phyloP scores from a whole-genome alignment of 2,329 filamentous ascomycete species.

The Pseudogymnoascus sp. region DNA sequence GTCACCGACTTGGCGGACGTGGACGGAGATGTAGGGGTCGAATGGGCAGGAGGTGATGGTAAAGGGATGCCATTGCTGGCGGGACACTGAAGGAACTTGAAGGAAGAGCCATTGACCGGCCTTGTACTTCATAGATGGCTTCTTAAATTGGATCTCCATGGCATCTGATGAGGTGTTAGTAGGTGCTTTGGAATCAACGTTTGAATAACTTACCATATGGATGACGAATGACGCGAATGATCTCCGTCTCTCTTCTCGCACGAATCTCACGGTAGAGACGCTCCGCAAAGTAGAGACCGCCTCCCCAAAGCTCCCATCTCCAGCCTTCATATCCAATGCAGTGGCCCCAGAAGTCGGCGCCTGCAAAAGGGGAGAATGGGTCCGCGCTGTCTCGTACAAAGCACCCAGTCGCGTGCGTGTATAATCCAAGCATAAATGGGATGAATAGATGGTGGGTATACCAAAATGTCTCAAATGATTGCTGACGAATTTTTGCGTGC shows the following conservation, averaged over 20 bases:
- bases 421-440: slow-evolving; percentile 85
- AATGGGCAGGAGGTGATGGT: slow-evolving; percentile 98
- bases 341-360: slow-evolving; percentile 75
- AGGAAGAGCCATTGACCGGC: slow-evolving; percentile 97
- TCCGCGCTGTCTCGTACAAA: slow-evolving; percentile 79
- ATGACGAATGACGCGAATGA: slow-evolving; percentile 89
- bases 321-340: slow-evolving; percentile 94
- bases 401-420: slow-evolving; percentile 92
- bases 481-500: slow-evolving; percentile 87
- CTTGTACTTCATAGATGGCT: slow-evolving; percentile 97
- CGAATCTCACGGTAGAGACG: slow-evolving; percentile 88
- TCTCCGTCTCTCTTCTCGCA: slow-evolving; percentile 73
- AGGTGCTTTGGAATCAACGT: background rate
- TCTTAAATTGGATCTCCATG: slow-evolving; percentile 94
- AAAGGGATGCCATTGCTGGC: slow-evolving; percentile 95
- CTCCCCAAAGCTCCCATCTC: slow-evolving; percentile 90
- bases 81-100: slow-evolving; percentile 81
- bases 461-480: slow-evolving; percentile 98
- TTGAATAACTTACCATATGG: slow-evolving; percentile 64
- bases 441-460: slow-evolving; percentile 99
- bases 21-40: slow-evolving; percentile 88
- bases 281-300: slow-evolving; percentile 78
- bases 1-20: slow-evolving; percentile 93
- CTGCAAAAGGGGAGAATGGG: slow-evolving; percentile 76
- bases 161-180: slow-evolving; percentile 54